These are phyloP conservation scores for Backusella psychrophila DNA, from an alignment of 192 early-diverging fungal species.

Conservation along the genomic window DNA sequence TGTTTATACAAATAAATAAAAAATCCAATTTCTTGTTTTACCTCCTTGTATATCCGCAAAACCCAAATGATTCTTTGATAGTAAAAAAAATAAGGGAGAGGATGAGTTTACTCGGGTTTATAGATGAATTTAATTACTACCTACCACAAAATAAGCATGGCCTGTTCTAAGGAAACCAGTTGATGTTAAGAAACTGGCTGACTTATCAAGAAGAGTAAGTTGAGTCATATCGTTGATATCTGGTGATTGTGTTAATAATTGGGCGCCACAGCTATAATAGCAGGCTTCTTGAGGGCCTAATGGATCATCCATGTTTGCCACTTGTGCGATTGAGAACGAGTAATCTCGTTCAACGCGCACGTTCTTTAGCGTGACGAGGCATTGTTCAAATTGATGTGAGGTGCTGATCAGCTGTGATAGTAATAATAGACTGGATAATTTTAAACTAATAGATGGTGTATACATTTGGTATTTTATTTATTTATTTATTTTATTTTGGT, in stretches of 20 bases:
- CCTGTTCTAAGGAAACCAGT: constrained; percentile 8
- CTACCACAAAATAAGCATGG: constrained; percentile 18
- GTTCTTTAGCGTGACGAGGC: not conserved
- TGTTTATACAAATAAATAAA: not conserved
- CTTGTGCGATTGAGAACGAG: constrained; percentile 12
- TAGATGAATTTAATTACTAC: not conserved
- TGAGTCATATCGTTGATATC: not conserved
- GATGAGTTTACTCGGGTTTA: too few species aligned
- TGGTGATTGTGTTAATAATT: constrained; percentile 6
- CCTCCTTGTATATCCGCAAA: constrained; percentile 11
- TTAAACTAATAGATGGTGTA: not conserved
- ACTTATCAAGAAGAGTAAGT: constrained; percentile 14
- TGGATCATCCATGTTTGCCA: not conserved
- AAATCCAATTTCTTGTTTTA: not conserved
- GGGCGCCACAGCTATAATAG: constrained; percentile 17
- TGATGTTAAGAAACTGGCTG: not conserved
- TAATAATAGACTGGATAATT: not conserved
- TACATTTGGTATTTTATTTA: not conserved
- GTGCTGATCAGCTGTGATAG: not conserved
- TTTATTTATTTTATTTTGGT: not conserved
- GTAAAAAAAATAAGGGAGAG: not conserved
- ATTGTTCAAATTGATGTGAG: not conserved
- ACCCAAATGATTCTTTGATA: constrained; percentile 20
- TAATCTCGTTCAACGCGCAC: not conserved
- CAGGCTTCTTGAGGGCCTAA: constrained; percentile 8